Base-by-base conservation (phyloP, 2,329 filamentous ascomycete species). In the Claviceps quebecensis region DNA sequence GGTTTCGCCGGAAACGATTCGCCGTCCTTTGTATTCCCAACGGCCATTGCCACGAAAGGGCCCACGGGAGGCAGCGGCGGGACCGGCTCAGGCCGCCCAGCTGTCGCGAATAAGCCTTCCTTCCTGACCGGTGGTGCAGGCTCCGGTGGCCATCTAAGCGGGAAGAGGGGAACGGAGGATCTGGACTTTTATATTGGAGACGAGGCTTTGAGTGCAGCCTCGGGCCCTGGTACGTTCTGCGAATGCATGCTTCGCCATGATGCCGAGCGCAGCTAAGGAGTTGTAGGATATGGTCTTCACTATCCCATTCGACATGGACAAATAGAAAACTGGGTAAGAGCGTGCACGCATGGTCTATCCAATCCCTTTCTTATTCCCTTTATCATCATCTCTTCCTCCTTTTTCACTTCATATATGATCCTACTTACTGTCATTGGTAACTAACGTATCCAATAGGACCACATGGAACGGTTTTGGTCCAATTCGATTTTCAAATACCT, bases 401-500 rank as follows among this genome's bases (percentile, higher is more conserved):
- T 16, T 3, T 44, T 34, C 29, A 34, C 29, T 34, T 11, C 11
- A 11, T 1, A 34, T 34, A 9, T 29, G 8, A 29, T 29, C 9
- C 26, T 29, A 34, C 29, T 34, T 34, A 34, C 29, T 11, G 3
- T 11, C 9, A 34, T 34, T 34, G 29, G 29, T 3, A 29, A 26
- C 43, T 45, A 26, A 26, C 69, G 56, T 34, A 70, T 61, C 55
- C n/a, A 54, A 5, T 59, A 93, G 87, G 93, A 98, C 71, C 87
- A 96, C 63, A 98, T 98, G 93, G 93, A 98, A 70, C 84, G 93
- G 56, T 98, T 97, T 74, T 98, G 93, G 93, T 97, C 94, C 59
- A 97, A 97, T 74, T 98, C 93, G 56, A 98, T 98, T 72, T 98
- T 98, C 81, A 98, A 98, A 69, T 98, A 98, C 66, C 79, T 98